Evolutionary conservation across 805 yeast genomes (phyloP).

Genomic region (Yamadazyma paraphyllophila): DNA sequence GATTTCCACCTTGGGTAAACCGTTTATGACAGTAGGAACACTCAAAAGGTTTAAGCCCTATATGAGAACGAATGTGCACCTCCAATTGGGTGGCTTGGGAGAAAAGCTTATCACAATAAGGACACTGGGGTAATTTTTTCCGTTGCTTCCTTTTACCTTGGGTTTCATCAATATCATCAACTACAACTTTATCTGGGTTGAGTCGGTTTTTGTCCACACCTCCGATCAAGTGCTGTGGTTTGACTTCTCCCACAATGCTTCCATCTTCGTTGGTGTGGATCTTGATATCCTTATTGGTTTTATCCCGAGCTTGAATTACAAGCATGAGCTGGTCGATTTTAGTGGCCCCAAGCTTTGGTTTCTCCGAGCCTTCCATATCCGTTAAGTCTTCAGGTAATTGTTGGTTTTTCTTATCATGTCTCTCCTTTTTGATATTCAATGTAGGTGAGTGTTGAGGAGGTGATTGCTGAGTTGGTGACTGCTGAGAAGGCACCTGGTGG

Average conservation of each 20-base stretch:
- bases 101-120: constrained; percentile 75
- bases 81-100: constrained; percentile 90
- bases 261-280: constrained; percentile 62
- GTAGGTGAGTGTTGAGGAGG: no score
- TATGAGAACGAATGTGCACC: constrained; percentile 83
- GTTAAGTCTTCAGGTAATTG: background rate
- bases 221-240: constrained; percentile 61
- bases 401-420: background rate
- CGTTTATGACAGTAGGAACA: constrained; percentile 77
- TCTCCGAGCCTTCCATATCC: constrained; percentile 43
- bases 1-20: constrained; percentile 88
- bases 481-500: background rate
- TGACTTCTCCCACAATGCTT: constrained; percentile 48
- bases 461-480: constrained; percentile 8
- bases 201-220: constrained; percentile 66
- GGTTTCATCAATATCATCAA: constrained; percentile 13
- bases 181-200: constrained; percentile 8
- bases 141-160: constrained; percentile 21
- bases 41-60: constrained; percentile 80
- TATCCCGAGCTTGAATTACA: constrained; percentile 83
- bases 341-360: constrained; percentile 79
- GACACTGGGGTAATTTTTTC: constrained; percentile 64
- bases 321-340: constrained; percentile 90
- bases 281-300: constrained; percentile 62
- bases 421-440: no score